Base-by-base conservation (phyloP, 208 protist genomes). In the Trypanosoma boissoni region DNA sequence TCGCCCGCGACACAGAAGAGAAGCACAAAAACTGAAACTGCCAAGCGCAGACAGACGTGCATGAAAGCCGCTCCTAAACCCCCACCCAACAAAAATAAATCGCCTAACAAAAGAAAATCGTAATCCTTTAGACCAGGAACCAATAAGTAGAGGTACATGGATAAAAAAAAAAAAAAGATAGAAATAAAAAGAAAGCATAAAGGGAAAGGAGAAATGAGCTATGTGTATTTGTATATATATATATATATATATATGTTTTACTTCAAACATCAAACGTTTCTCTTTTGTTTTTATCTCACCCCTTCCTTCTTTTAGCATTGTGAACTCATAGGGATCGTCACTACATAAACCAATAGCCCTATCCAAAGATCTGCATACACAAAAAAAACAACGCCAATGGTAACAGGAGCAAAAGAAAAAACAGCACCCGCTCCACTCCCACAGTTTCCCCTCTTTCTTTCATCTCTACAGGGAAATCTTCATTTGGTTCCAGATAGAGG, bases 291-390 rank as follows among this genome's bases (percentile, higher is more conserved):
- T n/a, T n/a, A n/a, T n/a, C n/a, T n/a, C n/a, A n/a, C n/a, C n/a
- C n/a, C n/a, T n/a, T n/a, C n/a, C n/a, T n/a, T n/a, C n/a, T n/a
- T n/a, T n/a, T n/a, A n/a, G n/a, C n/a, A n/a, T n/a, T n/a, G n/a
- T n/a, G n/a, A n/a, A n/a, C n/a, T n/a, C n/a, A n/a, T n/a, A n/a
- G n/a, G n/a, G n/a, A n/a, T n/a, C n/a, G n/a, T n/a, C n/a, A n/a
- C n/a, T n/a, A n/a, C n/a, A n/a, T n/a, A n/a, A n/a, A n/a, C n/a
- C n/a, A n/a, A n/a, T n/a, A n/a, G n/a, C n/a, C n/a, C n/a, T n/a
- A n/a, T n/a, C n/a, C n/a, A n/a, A n/a, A n/a, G n/a, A 53, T 53
- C 16, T 53, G 36, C 36, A 53, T 53, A 53, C 21, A 28, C 29
- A 14, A 16, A 53, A 34, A 27, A 53, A 18, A 34, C 3, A 55